phyloP scores from a whole-genome alignment of 2,329 filamentous ascomycete species.

The Penicillium digitatum region DNA sequence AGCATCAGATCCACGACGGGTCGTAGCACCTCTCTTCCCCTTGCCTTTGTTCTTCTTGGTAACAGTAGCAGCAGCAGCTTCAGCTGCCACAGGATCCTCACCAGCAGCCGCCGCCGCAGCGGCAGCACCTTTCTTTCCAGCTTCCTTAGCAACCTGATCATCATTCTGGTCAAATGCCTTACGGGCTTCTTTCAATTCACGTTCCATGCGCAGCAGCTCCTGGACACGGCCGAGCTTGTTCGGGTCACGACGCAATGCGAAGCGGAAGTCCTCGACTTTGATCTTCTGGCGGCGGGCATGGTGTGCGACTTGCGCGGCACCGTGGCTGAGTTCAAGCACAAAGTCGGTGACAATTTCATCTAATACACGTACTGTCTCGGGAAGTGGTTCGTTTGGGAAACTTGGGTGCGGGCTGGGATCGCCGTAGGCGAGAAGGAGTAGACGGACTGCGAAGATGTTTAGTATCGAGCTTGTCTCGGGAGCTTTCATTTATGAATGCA shows the following conservation, averaged over 20 bases:
- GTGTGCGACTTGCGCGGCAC: constrained; percentile 78
- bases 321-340: constrained; percentile 88
- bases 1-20: constrained; percentile 32
- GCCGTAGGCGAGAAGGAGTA: constrained; percentile 45
- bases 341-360: constrained; percentile 97
- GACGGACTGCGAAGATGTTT: constrained; percentile 32
- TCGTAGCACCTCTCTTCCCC: constrained; percentile 30
- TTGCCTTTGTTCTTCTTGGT: constrained; percentile 38
- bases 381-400: constrained; percentile 71
- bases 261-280: constrained; percentile 97
- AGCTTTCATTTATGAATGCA: constrained; percentile 22
- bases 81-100: constrained; percentile 29
- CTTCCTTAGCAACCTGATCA: constrained; percentile 41
- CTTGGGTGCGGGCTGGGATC: constrained; percentile 51
- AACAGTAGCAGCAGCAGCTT: constrained; percentile 16
- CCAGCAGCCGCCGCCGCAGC: constrained; percentile 25
- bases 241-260: constrained; percentile 80
- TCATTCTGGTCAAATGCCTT: constrained; percentile 54
- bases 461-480: neutral
- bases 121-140: constrained; percentile 32
- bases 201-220: constrained; percentile 84
- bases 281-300: constrained; percentile 91
- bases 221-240: constrained; percentile 82
- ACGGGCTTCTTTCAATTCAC: constrained; percentile 75
- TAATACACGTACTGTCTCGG: constrained; percentile 77